These are phyloP conservation scores for Moesziomyces globuligerus DNA, from an alignment of 1,284 basidiomycete species.

Conservation along the genomic window DNA sequence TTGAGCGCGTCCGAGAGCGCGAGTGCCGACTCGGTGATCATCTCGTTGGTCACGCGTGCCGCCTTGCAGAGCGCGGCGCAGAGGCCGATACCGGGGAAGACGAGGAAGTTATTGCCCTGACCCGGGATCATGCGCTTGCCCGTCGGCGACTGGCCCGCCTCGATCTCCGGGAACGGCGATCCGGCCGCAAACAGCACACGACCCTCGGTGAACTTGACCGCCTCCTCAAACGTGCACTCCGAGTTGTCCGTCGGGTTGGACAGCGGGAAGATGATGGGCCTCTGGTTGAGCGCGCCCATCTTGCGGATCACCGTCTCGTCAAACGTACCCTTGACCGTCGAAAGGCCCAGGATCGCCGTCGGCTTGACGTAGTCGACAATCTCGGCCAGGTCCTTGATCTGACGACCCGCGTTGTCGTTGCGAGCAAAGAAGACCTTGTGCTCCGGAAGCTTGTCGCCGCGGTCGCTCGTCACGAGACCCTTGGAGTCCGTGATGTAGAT, in stretches of 20 bases:
- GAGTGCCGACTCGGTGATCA: slow-evolving; percentile 74
- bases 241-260: slow-evolving; percentile 88
- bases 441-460: slow-evolving; percentile 59
- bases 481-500: slow-evolving; percentile 66
- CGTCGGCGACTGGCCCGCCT: slow-evolving; percentile 70
- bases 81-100: slow-evolving; percentile 60
- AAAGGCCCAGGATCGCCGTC: slow-evolving; percentile 89
- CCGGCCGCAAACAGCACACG: slow-evolving; percentile 85
- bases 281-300: slow-evolving; percentile 85
- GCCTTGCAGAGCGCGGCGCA: slow-evolving; percentile 74
- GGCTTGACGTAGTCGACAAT: slow-evolving; percentile 87
- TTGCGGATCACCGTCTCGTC: slow-evolving; percentile 77
- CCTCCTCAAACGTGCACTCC: slow-evolving; percentile 80
- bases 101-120: slow-evolving; percentile 85
- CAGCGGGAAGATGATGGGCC: slow-evolving; percentile 95
- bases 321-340: slow-evolving; percentile 87
- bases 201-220: slow-evolving; percentile 76
- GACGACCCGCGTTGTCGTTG: slow-evolving; percentile 59
- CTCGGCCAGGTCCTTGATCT: slow-evolving; percentile 73
- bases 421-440: slow-evolving; percentile 65
- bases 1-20: slow-evolving; percentile 82
- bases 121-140: slow-evolving; percentile 78
- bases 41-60: slow-evolving; percentile 76
- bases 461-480: slow-evolving; percentile 64
- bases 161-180: slow-evolving; percentile 81